Evolutionary conservation across 208 protist genomes (phyloP).

Genomic region (Wallacemonas sp.): DNA sequence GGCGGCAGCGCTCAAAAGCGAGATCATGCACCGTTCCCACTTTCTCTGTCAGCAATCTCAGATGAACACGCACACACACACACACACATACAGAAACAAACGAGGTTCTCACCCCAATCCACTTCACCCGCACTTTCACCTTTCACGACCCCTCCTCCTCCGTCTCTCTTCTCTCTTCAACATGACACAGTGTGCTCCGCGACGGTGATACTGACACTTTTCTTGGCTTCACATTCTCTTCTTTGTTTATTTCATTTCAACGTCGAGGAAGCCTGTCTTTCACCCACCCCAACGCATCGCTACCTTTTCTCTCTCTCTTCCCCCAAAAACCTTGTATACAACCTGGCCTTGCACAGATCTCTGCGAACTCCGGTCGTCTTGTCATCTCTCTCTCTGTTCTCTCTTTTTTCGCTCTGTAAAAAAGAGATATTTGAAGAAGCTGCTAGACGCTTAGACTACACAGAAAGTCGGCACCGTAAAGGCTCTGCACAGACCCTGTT

Average conservation of each 20-base stretch:
- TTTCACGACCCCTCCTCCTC: too few species aligned
- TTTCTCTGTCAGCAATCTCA: not conserved
- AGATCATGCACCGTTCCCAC: too few species aligned
- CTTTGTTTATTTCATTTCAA: constrained; percentile 16
- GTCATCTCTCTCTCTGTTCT: not conserved
- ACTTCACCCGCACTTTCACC: too few species aligned
- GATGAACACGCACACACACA: not conserved
- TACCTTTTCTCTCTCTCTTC: not conserved
- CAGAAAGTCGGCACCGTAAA: too few species aligned
- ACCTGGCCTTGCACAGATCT: not conserved
- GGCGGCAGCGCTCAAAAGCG: too few species aligned
- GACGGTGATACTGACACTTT: constrained; percentile 12
- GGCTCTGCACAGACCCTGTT: too few species aligned
- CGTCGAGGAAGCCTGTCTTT: constrained; percentile 1
- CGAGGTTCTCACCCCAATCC: too few species aligned
- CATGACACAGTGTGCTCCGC: constrained; percentile 3
- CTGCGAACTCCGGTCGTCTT: not conserved
- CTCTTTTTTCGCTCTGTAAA: not conserved
- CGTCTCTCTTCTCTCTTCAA: too few species aligned
- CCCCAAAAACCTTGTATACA: not conserved
- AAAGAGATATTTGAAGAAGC: not conserved
- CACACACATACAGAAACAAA: too few species aligned
- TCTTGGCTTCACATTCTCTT: constrained; percentile 15
- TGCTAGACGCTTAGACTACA: too few species aligned
- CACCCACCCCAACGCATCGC: not conserved